Percentiles rank a stretch among this genome's conserved stretches.
These are phyloP conservation scores for Rubia yunnanensis DNA, from an alignment of 257 asterid genomes.

Conservation along the genomic window DNA sequence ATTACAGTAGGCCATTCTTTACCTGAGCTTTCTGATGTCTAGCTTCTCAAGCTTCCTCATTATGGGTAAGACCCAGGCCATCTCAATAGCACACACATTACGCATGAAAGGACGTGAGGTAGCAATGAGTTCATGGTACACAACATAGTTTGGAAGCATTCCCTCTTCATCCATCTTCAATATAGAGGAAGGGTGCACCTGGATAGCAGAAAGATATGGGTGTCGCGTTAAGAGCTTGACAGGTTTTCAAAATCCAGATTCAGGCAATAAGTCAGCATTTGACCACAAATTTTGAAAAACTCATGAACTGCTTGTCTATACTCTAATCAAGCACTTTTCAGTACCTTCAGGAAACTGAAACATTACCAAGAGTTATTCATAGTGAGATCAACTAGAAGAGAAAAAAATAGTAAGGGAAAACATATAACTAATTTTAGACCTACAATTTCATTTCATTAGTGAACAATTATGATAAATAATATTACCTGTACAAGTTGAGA, in stretches of 20 bases:
- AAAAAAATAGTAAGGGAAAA: neutral
- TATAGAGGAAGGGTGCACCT: slow-evolving; percentile 89
- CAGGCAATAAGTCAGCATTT: neutral
- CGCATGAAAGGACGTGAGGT: slow-evolving; percentile 86
- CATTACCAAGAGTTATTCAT: neutral
- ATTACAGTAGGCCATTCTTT: neutral
- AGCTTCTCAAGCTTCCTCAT: slow-evolving; percentile 58
- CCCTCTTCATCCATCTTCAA: slow-evolving; percentile 78
- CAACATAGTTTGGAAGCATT: slow-evolving; percentile 69
- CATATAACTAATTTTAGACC: neutral
- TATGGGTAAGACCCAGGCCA: slow-evolving; percentile 72
- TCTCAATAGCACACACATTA: slow-evolving; percentile 76
- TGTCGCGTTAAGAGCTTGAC: neutral
- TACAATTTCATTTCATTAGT: neutral
- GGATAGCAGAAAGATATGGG: slow-evolving; percentile 8
- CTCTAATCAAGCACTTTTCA: neutral
- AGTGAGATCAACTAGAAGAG: neutral
- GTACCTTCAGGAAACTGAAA: neutral
- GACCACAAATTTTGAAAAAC: neutral
- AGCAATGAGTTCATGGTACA: slow-evolving; percentile 75
- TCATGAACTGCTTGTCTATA: neutral
- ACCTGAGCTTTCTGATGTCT: slow-evolving; percentile 69
- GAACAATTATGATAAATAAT: neutral
- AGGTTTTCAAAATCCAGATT: neutral
- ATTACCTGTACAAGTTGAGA: slow-evolving; percentile 85